These are phyloP conservation scores for Serendipita sp. DNA, from an alignment of 768 basidiomycete genomes.

Conservation along the genomic window DNA sequence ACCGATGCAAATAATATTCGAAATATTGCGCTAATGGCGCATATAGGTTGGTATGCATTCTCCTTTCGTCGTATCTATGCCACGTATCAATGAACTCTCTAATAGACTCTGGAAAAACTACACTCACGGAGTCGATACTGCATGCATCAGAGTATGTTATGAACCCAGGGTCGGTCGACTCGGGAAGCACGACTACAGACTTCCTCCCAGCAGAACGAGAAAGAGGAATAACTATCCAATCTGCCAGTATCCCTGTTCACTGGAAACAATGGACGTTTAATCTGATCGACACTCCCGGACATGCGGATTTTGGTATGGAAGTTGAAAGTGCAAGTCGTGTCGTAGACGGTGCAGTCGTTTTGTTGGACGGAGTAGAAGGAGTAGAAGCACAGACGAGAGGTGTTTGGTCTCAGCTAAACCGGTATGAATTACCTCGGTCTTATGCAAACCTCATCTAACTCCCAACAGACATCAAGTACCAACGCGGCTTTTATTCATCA, in stretches of 20 bases:
- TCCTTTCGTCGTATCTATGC: conserved; percentile 6
- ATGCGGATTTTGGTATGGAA: conserved; percentile 95
- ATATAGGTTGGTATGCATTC: conserved; percentile 42
- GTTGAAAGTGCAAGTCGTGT: conserved; percentile 87
- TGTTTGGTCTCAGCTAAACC: conserved; percentile 76
- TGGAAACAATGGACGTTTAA: conserved; percentile 81
- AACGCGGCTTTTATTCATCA: conserved; percentile 66
- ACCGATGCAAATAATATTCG: conserved; percentile 24
- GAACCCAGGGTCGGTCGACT: conserved; percentile 68
- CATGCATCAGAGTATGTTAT: conserved; percentile 58
- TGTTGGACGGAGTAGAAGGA: conserved; percentile 83
- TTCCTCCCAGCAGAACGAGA: conserved; percentile 82
- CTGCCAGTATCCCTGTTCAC: conserved; percentile 75
- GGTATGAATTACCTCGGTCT: conserved; percentile 30
- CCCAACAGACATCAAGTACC: conserved; percentile 54
- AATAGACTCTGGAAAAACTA: conserved; percentile 79
- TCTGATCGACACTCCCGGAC: conserved; percentile 80
- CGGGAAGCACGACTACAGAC: conserved; percentile 81
- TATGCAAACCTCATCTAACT: neutral
- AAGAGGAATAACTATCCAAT: conserved; percentile 83
- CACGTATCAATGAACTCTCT: too few relatives aligned
- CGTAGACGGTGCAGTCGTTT: conserved; percentile 74
- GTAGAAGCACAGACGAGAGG: conserved; percentile 83
- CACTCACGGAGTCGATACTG: conserved; percentile 75
- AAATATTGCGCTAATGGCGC: conserved; percentile 80